A percentile compares a stretch with the other conserved stretches of the same genome.
phyloP scores from a whole-genome alignment of 129 eudicot species.

The Apium graveolens region DNA sequence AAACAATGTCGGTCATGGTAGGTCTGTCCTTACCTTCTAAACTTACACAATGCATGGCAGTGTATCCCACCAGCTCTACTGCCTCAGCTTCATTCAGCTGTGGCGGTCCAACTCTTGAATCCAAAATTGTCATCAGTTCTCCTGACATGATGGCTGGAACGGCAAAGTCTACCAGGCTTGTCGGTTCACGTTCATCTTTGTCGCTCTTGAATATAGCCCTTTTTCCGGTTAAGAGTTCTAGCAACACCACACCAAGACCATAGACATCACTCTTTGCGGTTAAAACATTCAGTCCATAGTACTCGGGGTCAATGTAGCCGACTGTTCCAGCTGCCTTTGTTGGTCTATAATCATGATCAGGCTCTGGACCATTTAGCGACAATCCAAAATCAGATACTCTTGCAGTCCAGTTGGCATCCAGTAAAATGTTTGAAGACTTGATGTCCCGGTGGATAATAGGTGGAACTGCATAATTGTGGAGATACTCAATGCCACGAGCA shows the following conservation, averaged over 20 bases:
- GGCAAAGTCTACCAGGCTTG: conserved; percentile 71
- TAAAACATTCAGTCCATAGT: conserved; percentile 74
- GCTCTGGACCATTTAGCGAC: conserved; percentile 69
- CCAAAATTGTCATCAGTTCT: conserved; percentile 58
- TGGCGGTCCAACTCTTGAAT: conserved; percentile 61
- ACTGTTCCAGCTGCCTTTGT: conserved; percentile 88
- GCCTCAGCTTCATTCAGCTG: conserved; percentile 74
- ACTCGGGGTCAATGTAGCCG: conserved; percentile 96
- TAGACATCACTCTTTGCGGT: conserved; percentile 95
- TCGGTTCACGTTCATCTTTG: conserved; percentile 40
- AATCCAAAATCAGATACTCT: conserved; percentile 95
- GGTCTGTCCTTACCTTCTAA: conserved; percentile 87
- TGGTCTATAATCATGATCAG: conserved; percentile 49
- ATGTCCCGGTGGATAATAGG: conserved; percentile 92
- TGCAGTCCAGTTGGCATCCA: conserved; percentile 80
- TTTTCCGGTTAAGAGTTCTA: conserved; percentile 84
- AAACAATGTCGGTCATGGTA: conserved; percentile 75
- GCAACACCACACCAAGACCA: conserved; percentile 89
- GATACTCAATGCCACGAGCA: conserved; percentile 90
- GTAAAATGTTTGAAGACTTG: conserved; percentile 86
- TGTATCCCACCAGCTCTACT: conserved; percentile 86
- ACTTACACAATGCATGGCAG: conserved; percentile 90
- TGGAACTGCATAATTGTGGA: conserved; percentile 92
- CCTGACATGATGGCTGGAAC: conserved; percentile 66
- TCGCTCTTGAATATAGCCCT: conserved; percentile 73